These are phyloP conservation scores for Trichoderma sp. DNA, from an alignment of 2,329 filamentous ascomycete species.

Conservation along the genomic window DNA sequence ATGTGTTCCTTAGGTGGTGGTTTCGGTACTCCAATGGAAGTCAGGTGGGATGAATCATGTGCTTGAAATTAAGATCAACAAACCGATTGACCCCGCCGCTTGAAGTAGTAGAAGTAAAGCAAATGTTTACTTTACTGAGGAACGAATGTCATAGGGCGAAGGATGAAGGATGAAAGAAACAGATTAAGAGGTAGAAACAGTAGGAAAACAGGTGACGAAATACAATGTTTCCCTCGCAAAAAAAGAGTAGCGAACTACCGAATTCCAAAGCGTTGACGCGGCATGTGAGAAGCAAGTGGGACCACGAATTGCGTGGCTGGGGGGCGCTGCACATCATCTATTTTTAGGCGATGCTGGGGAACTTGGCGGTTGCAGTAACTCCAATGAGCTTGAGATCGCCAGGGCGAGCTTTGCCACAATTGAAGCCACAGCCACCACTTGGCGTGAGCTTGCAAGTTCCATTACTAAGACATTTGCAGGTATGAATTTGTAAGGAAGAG, in stretches of 20 bases:
- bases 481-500: background rate
- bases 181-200: background rate
- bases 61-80: background rate
- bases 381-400: background rate
- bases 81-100: background rate
- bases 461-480: background rate
- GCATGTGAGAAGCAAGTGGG: slow-evolving; percentile 6
- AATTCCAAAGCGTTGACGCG: slow-evolving; percentile 16
- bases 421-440: background rate
- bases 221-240: background rate
- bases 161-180: background rate
- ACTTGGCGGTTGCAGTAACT: background rate
- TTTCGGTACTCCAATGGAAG: background rate
- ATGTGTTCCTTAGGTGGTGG: background rate
- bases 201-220: background rate
- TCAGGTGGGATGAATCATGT: background rate
- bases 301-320: slow-evolving; percentile 10
- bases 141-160: background rate
- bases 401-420: background rate
- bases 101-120: background rate
- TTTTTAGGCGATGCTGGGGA: background rate
- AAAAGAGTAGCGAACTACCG: background rate
- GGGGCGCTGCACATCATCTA: background rate
- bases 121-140: background rate
- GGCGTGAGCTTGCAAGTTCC: background rate